Evolutionary conservation across 139 green algal genomes (phyloP), one percentile per base, ranked within the genome.

Genomic region (Yamagishiella unicocca): DNA sequence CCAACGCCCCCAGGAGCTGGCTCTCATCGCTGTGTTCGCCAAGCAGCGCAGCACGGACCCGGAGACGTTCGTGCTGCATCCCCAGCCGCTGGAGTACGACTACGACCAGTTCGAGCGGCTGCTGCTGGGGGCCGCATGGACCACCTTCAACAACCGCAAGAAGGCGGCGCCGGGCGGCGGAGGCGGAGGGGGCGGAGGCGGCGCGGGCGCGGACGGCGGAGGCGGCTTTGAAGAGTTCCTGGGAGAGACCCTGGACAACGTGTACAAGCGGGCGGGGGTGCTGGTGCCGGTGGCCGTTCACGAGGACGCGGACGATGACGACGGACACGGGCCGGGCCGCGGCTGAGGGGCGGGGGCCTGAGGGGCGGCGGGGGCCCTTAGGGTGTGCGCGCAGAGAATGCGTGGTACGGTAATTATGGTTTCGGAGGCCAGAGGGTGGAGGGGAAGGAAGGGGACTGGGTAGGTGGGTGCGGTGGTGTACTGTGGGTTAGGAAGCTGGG

Each of bases 41-140:
- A 97, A 96, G 91, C 94, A 96, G 82, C 53, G 71, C 31, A 37
- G 43, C 45, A 87, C 84, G 24, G 80, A 88, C 84, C 89, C 89
- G 0, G 89, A 92, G 72, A 72, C 37, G 7, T 94, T 94, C 72
- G 82, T 87, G 50, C 87, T 92, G 67, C 90, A 93, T 35, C 80
- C 88, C 19, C 90, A 92, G 58, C 94, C 95, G 1, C 64, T 96
- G 61, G 89, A 91, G 58, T 81, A 96, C 38, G 91, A 94, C 46
- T 96, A 96, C 40, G 77, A 93, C 66, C 92, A 96, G 85, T 96
- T 97, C 88, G 95, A 97, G 92, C 87, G 88, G 40, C 74, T 97
- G 58, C 88, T 97, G 54, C 81, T 96, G 45, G 93, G 90, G 55
- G 93, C 95, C 12, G 91, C 93, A 2, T 86, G 70, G 77, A 89